phyloP scores from a whole-genome alignment of 2,329 filamentous ascomycete genomes.

The Diplodia mutila region DNA sequence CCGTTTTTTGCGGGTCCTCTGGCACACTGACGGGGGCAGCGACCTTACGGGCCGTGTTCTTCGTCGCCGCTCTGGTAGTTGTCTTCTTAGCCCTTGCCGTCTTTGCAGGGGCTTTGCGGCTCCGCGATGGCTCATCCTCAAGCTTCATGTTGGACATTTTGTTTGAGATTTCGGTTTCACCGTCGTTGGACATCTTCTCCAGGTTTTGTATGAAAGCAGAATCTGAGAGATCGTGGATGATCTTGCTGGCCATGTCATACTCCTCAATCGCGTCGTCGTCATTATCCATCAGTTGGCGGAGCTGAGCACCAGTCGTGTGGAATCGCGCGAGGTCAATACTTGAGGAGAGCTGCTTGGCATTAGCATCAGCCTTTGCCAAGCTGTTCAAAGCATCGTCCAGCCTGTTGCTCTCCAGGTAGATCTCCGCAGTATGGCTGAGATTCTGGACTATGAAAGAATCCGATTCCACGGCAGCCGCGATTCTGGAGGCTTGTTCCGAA shows the following conservation, averaged over 20 bases:
- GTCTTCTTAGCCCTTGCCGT: slow-evolving; percentile 23
- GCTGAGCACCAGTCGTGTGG: slow-evolving; percentile 53
- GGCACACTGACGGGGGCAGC: slow-evolving; percentile 27
- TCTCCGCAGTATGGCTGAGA: slow-evolving; percentile 49
- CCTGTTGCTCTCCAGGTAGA: slow-evolving; percentile 55
- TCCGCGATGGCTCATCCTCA: slow-evolving; percentile 28
- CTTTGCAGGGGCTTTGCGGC: slow-evolving; percentile 3
- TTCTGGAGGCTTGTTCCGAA: slow-evolving; percentile 78
- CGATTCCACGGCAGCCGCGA: slow-evolving; percentile 71
- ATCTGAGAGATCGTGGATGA: slow-evolving; percentile 48
- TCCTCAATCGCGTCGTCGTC: slow-evolving; percentile 53
- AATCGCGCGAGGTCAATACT: slow-evolving; percentile 59
- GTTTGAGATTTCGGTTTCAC: slow-evolving; percentile 44
- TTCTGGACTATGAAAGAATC: slow-evolving; percentile 56
- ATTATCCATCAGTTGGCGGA: slow-evolving; percentile 53
- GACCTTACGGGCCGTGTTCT: slow-evolving; percentile 9
- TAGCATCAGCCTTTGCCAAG: slow-evolving; percentile 56
- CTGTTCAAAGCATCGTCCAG: slow-evolving; percentile 54
- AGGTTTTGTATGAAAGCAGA: slow-evolving; percentile 38
- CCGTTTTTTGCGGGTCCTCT: slow-evolving; percentile 22
- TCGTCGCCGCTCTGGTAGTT: slow-evolving; percentile 27
- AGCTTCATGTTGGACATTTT: slow-evolving; percentile 50
- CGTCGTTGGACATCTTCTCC: slow-evolving; percentile 33
- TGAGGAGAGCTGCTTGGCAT: slow-evolving; percentile 51
- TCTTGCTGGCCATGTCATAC: slow-evolving; percentile 54